Conservation (phyloP, 352 stramenopile genomes). For the Thalassiosira exigua region DNA sequence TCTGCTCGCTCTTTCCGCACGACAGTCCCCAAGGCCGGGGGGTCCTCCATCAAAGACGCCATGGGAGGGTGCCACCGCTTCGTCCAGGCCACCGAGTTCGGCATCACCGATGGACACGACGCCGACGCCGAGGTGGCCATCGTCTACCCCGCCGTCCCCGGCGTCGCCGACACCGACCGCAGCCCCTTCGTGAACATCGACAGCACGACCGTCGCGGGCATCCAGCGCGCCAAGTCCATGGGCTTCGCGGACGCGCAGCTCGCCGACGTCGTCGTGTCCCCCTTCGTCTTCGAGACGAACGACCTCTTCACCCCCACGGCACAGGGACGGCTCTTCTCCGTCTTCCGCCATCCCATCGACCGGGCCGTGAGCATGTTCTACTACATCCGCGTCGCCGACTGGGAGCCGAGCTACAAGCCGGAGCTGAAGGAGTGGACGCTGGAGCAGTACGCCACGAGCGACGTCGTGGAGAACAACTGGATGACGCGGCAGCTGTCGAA, state of each 20-base stretch:
- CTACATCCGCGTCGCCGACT: slow-evolving; percentile 64
- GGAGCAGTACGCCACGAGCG: slow-evolving; percentile 56
- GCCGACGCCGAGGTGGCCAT: slow-evolving; percentile 64
- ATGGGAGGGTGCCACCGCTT: slow-evolving; percentile 69
- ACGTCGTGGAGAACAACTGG: slow-evolving; percentile 68
- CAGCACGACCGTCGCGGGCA: slow-evolving; percentile 58
- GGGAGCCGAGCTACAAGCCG: slow-evolving; percentile 63
- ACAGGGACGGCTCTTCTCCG: slow-evolving; percentile 59
- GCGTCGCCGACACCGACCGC: slow-evolving; percentile 46
- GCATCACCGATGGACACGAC: slow-evolving; percentile 65
- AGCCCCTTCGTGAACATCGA: slow-evolving; percentile 72
- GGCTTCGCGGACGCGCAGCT: slow-evolving; percentile 66
- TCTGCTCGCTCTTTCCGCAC: no score
- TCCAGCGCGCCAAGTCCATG: slow-evolving; percentile 62
- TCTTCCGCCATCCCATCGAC: slow-evolving; percentile 65
- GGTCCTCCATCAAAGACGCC: slow-evolving; percentile 60
- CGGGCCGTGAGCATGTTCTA: slow-evolving; percentile 65
- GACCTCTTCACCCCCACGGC: slow-evolving; percentile 61
- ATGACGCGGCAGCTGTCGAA: slow-evolving; percentile 62
- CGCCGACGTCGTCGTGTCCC: slow-evolving; percentile 61
- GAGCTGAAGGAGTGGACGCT: slow-evolving; percentile 67
- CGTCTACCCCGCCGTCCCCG: slow-evolving; percentile 61
- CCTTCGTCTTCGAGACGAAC: slow-evolving; percentile 64
- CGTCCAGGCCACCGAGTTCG: slow-evolving; percentile 66
- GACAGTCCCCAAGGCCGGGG: slow-evolving; percentile 55